Base-by-base conservation (phyloP, 2,329 filamentous ascomycete genomes). In the Aureobasidium pullulans region DNA sequence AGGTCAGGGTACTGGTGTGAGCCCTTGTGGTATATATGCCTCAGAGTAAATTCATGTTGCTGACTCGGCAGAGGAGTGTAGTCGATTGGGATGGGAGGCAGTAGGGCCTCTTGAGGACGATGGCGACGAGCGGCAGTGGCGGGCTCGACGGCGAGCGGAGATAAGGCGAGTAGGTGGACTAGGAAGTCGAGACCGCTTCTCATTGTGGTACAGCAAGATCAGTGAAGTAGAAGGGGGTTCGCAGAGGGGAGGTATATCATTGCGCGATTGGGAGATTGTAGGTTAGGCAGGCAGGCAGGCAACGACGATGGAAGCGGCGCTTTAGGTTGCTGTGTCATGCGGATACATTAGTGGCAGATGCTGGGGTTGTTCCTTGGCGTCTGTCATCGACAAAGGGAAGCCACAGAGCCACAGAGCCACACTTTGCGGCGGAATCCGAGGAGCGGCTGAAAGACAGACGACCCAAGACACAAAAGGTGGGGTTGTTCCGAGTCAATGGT, bases 21-120 rank as follows among this genome's bases (percentile, higher is more conserved):
- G 61, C 93, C 93, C 75, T 96, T 92, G 71, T 96, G 92, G 75
- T 90, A 94, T 68, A 97, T 86, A 74, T 99, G 93, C 67, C 90
- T 86, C 60, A 99, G 82, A 6, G 81, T 85, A 59, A 72, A 72
- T 29, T 64, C 64, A 61, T 61, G 62, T 15, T 61, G 43, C 19
- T n/a, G 43, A 5, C 49, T 29, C 3, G 29, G 44, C 5, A 34
- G 15, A 15, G 43, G 49, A 15, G 37, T 9, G 16, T 32, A 19
- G 13, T 32, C 28, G 13, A 52, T 40, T 15, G 40, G 42, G 15
- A 47, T 43, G 39, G 62, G 62, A 42, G 62, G 62, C 8, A 63
- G 53, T n/a, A 63, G 31, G 7, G 56, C 57, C n/a, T 63, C 49
- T 56, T 62, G 60, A 1, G 53, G 57, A 1, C 59, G 48, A 9